phyloP scores from a whole-genome alignment of 2,329 filamentous ascomycete species.

The Tolypocladium pustulatum region DNA sequence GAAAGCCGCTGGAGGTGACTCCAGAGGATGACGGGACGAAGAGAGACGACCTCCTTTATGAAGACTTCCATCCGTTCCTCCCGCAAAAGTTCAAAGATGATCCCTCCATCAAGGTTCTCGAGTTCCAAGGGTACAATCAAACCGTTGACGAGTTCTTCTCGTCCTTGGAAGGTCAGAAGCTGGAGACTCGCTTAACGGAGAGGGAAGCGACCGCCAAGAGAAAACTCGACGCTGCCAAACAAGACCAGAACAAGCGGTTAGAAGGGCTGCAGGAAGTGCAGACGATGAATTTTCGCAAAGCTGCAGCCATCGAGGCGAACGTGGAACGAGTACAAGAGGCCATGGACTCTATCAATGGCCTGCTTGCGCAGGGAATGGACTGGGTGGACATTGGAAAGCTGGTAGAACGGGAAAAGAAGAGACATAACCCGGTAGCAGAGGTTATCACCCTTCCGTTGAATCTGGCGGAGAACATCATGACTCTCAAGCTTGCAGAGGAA shows the following conservation, averaged over 20 bases:
- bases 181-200: slow-evolving; percentile 75
- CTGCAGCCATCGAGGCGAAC: slow-evolving; percentile 83
- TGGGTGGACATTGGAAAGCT: slow-evolving; percentile 87
- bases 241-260: slow-evolving; percentile 76
- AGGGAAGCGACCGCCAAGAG: slow-evolving; percentile 70
- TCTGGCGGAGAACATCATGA: slow-evolving; percentile 80
- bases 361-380: slow-evolving; percentile 93
- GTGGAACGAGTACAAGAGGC: slow-evolving; percentile 85
- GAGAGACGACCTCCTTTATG: slow-evolving; percentile 56
- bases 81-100: slow-evolving; percentile 70
- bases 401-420: slow-evolving; percentile 75
- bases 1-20: slow-evolving; percentile 7
- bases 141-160: slow-evolving; percentile 97
- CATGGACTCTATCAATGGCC: slow-evolving; percentile 80
- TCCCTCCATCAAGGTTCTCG: slow-evolving; percentile 54
- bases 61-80: slow-evolving; percentile 91
- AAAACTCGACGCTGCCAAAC: slow-evolving; percentile 74
- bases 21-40: slow-evolving; percentile 25
- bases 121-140: slow-evolving; percentile 79
- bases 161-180: slow-evolving; percentile 85
- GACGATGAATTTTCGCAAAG: slow-evolving; percentile 75
- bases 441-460: slow-evolving; percentile 83
- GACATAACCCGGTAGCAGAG: slow-evolving; percentile 73
- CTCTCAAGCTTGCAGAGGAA: slow-evolving; percentile 65
- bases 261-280: slow-evolving; percentile 76